Evolutionary conservation across 495 filamentous ascomycete genomes (phyloP).

Genomic region (Xylaria curta): DNA sequence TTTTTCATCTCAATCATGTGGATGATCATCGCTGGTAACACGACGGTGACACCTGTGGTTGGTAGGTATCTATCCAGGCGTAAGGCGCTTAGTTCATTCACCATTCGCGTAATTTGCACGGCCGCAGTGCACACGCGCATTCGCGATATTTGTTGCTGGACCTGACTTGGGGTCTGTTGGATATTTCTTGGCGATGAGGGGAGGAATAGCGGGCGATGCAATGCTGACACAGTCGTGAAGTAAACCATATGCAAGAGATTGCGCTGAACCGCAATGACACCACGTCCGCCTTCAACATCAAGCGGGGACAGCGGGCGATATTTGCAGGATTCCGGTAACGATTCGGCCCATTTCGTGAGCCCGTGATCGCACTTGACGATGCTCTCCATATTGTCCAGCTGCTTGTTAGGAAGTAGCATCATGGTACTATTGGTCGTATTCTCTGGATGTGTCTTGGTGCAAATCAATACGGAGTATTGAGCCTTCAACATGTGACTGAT

Average conservation of each 20-base stretch:
- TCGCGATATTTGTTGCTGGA: slow-evolving; percentile 76
- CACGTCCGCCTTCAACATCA: slow-evolving; percentile 50
- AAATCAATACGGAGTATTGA: slow-evolving; percentile 88
- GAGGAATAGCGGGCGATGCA: slow-evolving; percentile 87
- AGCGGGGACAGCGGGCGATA: slow-evolving; percentile 58
- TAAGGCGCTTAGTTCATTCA: slow-evolving; percentile 69
- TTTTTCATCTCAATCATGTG: slow-evolving; percentile 89
- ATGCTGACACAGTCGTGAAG: slow-evolving; percentile 81
- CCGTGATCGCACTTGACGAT: slow-evolving; percentile 76
- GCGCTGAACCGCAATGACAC: slow-evolving; percentile 70
- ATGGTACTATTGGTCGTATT: slow-evolving; percentile 80
- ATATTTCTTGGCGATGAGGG: slow-evolving; percentile 69
- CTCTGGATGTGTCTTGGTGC: slow-evolving; percentile 71
- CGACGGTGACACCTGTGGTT: slow-evolving; percentile 85
- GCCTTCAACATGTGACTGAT: slow-evolving; percentile 83
- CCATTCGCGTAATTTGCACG: slow-evolving; percentile 79
- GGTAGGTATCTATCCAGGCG: slow-evolving; percentile 79
- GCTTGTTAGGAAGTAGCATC: slow-evolving; percentile 89
- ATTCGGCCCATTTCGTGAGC: slow-evolving; percentile 72
- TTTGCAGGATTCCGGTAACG: slow-evolving; percentile 70
- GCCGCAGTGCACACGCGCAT: slow-evolving; percentile 80
- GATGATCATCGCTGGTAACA: slow-evolving; percentile 89
- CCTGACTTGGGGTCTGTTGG: slow-evolving; percentile 58
- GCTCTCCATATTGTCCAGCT: slow-evolving; percentile 73
- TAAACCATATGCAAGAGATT: slow-evolving; percentile 88